phyloP scores from a whole-genome alignment of 805 yeast genomes.

The Yarrowia porcina region DNA sequence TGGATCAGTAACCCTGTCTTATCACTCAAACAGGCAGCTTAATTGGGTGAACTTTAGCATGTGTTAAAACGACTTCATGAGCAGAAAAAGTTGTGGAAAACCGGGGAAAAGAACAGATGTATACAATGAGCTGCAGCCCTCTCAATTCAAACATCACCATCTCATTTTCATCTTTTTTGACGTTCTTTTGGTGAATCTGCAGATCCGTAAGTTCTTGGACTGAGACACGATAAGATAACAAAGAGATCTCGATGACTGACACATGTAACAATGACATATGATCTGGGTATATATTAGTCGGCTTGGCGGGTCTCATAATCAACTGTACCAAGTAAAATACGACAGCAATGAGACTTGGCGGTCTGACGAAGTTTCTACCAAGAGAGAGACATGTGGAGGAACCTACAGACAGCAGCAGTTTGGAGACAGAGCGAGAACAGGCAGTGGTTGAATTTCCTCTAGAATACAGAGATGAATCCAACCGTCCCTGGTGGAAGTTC shows the following conservation, averaged over 20 bases:
- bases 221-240: neutral
- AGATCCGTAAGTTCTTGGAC: neutral
- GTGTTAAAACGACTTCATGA: neutral
- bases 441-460: neutral
- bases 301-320: neutral
- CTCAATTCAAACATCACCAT: too few species aligned
- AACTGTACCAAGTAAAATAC: too few species aligned
- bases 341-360: neutral
- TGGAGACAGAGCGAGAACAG: neutral
- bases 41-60: neutral
- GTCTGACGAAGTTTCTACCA: neutral
- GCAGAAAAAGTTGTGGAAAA: neutral
- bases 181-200: neutral
- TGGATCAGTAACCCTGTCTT: neutral
- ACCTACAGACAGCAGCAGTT: neutral
- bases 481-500: slow-evolving; percentile 12
- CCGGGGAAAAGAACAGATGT: too few species aligned
- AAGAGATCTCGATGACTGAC: neutral
- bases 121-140: too few species aligned
- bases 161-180: too few species aligned
- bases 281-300: neutral
- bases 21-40: neutral
- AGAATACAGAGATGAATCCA: neutral
- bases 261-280: neutral
- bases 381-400: neutral